phyloP scores from a whole-genome alignment of 345 rosid species.

The Streptanthus diversifolius region DNA sequence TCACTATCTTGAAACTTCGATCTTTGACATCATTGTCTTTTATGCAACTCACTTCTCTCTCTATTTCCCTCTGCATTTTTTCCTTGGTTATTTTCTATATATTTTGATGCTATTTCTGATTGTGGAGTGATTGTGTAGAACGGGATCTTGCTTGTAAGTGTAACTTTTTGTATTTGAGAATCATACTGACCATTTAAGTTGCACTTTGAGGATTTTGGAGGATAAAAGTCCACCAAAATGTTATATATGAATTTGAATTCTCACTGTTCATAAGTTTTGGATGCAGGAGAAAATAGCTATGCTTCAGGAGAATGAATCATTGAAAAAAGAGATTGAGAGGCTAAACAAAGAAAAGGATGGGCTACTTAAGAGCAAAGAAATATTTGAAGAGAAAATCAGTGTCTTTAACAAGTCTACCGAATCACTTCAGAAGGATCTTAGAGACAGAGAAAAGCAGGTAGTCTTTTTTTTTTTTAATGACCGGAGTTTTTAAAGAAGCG shows the following conservation, averaged over 20 bases:
- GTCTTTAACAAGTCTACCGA: conserved; percentile 64
- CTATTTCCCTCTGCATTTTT: background rate
- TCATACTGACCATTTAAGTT: background rate
- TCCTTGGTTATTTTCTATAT: background rate
- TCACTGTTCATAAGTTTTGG: conserved; percentile 13
- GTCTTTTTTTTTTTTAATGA: conserved; percentile 6
- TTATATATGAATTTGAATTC: conserved; percentile 15
- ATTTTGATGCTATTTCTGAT: background rate
- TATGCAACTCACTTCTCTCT: conserved; percentile 9
- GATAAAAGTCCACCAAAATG: background rate
- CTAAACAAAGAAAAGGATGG: conserved; percentile 55
- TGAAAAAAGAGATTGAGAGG: conserved; percentile 53
- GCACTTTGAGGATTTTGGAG: background rate
- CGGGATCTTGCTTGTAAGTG: background rate
- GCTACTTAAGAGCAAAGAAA: conserved; percentile 56
- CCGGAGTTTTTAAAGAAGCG: conserved; percentile 18
- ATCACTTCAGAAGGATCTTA: conserved; percentile 72
- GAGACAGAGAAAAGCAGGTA: conserved; percentile 87
- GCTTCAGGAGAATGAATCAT: conserved; percentile 68
- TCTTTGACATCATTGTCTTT: conserved; percentile 8
- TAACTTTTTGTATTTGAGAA: conserved; percentile 10
- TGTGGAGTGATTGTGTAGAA: conserved; percentile 1
- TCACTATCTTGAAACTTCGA: conserved; percentile 6
- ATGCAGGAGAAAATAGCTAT: conserved; percentile 90
- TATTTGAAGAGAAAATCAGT: conserved; percentile 66